phyloP scores from a whole-genome alignment of 805 yeast species.

The Debaryomyces tyrocola region DNA sequence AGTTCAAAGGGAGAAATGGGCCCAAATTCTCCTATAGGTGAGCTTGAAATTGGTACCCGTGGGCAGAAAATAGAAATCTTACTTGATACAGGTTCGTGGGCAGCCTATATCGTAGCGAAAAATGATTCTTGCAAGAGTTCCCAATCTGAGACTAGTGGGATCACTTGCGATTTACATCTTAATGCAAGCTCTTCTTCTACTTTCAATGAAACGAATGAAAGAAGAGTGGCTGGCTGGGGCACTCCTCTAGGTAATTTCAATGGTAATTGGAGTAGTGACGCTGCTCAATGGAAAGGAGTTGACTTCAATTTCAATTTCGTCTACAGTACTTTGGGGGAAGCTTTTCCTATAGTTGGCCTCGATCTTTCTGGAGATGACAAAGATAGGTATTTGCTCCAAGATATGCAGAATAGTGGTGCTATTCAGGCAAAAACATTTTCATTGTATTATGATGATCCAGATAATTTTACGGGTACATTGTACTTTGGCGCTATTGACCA shows the following conservation, averaged over 20 bases:
- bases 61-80: conserved; percentile 54
- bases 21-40: conserved; percentile 1
- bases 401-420: too few species aligned
- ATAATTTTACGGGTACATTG: neutral
- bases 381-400: too few species aligned
- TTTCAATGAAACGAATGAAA: neutral
- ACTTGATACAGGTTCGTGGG: conserved; percentile 68
- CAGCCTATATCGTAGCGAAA: neutral
- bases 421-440: neutral
- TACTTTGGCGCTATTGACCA: neutral
- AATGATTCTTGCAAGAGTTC: neutral
- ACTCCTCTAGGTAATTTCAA: conserved; percentile 43
- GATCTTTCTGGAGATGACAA: too few species aligned
- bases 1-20: too few species aligned
- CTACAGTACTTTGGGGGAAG: too few species aligned
- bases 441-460: neutral
- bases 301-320: too few species aligned
- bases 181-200: neutral
- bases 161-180: neutral
- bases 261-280: conserved; percentile 2
- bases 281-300: too few species aligned
- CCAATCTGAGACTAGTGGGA: neutral
- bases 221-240: neutral
- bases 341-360: too few species aligned
- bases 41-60: conserved; percentile 55